Conservation (phyloP, 345 rosid species). For the Pelargonium nanum region DNA sequence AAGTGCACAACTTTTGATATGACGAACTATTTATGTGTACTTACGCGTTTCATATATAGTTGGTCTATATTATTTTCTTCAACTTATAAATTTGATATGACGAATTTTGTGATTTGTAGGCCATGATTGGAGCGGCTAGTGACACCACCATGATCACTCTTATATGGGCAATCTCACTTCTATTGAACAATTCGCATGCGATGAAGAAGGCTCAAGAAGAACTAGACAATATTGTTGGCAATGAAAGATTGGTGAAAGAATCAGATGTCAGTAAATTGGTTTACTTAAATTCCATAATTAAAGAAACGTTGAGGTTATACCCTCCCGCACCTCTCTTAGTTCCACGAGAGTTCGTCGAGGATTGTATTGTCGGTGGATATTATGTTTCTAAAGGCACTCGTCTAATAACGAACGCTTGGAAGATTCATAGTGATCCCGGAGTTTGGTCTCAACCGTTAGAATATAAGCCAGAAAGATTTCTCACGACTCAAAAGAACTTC, state of each 20-base stretch:
- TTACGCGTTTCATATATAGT: no score
- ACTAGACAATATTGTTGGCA: constrained; percentile 21
- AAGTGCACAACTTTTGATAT: neutral
- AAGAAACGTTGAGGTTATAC: constrained; percentile 17
- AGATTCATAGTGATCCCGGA: neutral
- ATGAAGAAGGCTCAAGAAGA: constrained; percentile 23
- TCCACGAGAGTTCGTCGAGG: neutral
- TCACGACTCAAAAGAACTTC: no score
- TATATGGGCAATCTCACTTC: constrained; percentile 22
- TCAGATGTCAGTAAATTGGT: constrained; percentile 15
- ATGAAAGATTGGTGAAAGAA: constrained; percentile 10
- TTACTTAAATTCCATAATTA: constrained; percentile 15
- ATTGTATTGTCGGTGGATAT: neutral
- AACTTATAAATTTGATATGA: no score
- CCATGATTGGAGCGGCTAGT: constrained; percentile 18
- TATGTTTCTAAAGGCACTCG: neutral
- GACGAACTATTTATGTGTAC: neutral
- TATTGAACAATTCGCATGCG: constrained; percentile 18
- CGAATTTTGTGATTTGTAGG: constrained; percentile 8
- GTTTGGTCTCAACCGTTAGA: neutral
- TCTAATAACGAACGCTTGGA: neutral
- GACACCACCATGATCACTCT: constrained; percentile 17
- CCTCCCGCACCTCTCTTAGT: constrained; percentile 14
- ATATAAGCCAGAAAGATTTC: neutral
- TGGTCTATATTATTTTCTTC: no score